Percentiles rank a stretch among this genome's conserved stretches.
These are phyloP conservation scores for Kluyveromyces sp. DNA, from an alignment of 1,139 yeast genomes.

Conservation along the genomic window DNA sequence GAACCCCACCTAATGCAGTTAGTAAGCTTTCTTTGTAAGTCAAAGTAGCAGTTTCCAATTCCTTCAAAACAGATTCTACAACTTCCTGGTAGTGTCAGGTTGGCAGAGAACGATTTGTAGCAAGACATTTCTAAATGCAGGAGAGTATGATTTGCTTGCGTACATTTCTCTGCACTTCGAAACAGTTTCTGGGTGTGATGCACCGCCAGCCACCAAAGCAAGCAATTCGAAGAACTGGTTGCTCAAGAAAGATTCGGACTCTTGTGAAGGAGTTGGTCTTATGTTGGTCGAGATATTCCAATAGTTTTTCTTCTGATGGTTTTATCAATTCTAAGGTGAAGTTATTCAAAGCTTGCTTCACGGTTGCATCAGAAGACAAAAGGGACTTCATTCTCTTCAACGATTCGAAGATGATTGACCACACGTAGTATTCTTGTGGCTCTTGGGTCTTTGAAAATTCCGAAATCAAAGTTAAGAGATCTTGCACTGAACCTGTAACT, in stretches of 20 bases:
- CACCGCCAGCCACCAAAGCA: slow-evolving; percentile 44
- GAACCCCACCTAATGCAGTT: slow-evolving; percentile 51
- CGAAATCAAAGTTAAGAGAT: slow-evolving; percentile 43
- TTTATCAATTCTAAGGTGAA: slow-evolving; percentile 39
- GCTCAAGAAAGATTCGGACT: slow-evolving; percentile 36
- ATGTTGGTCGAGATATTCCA: slow-evolving; percentile 33
- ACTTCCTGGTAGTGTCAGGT: slow-evolving; percentile 37
- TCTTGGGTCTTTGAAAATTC: slow-evolving; percentile 38
- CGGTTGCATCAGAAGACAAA: slow-evolving; percentile 15
- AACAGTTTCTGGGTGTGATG: slow-evolving; percentile 43
- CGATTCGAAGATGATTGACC: slow-evolving; percentile 35
- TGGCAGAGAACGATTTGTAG: slow-evolving; percentile 42
- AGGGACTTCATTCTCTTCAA: slow-evolving; percentile 7
- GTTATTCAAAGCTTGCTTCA: slow-evolving; percentile 34
- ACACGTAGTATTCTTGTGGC: slow-evolving; percentile 53
- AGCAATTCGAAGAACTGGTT: slow-evolving; percentile 46
- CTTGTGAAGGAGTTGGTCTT: slow-evolving; percentile 11
- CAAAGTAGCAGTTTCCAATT: slow-evolving; percentile 51
- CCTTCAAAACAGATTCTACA: slow-evolving; percentile 41
- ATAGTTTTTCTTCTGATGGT: slow-evolving; percentile 35
- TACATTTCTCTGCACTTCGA: slow-evolving; percentile 40
- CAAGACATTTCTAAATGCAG: slow-evolving; percentile 42
- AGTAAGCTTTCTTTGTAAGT: slow-evolving; percentile 65
- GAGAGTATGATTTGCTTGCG: slow-evolving; percentile 33
- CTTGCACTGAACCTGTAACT: slow-evolving; percentile 58